Evolutionary conservation across 140 eudicot genomes (phyloP).

Genomic region (Erigeron philadelphicus): DNA sequence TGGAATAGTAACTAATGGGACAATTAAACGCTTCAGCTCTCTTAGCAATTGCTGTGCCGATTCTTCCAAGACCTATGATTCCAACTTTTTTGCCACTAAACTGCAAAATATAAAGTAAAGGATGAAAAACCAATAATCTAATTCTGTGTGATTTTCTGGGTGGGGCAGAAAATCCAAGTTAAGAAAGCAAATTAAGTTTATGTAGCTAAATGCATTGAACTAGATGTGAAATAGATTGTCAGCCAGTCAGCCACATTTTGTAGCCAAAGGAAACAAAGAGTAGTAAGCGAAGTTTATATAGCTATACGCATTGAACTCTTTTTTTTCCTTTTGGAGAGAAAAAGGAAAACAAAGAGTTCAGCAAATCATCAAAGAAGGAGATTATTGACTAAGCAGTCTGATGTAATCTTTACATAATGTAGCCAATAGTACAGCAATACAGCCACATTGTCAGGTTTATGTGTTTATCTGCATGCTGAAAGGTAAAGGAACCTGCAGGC

Average conservation of each 20-base stretch:
- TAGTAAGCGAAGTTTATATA: background rate
- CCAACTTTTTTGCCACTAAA: background rate
- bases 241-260: too few species aligned
- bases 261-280: too few species aligned
- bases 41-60: background rate
- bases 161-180: background rate
- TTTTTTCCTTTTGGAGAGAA: background rate
- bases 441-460: too few species aligned
- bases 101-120: background rate
- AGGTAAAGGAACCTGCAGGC: too few species aligned
- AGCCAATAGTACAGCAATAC: too few species aligned
- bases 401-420: too few species aligned
- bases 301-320: background rate
- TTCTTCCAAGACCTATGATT: background rate
- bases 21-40: background rate
- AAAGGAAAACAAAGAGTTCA: background rate
- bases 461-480: too few species aligned
- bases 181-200: background rate
- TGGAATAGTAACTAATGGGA: background rate
- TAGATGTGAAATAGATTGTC: too few species aligned
- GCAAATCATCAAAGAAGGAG: background rate
- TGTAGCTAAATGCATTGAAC: background rate
- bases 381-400: background rate
- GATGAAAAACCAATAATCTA: background rate
- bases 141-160: background rate